These are phyloP conservation scores for Friedmanniomyces endolithicus DNA, from an alignment of 495 filamentous ascomycete genomes.

Conservation along the genomic window DNA sequence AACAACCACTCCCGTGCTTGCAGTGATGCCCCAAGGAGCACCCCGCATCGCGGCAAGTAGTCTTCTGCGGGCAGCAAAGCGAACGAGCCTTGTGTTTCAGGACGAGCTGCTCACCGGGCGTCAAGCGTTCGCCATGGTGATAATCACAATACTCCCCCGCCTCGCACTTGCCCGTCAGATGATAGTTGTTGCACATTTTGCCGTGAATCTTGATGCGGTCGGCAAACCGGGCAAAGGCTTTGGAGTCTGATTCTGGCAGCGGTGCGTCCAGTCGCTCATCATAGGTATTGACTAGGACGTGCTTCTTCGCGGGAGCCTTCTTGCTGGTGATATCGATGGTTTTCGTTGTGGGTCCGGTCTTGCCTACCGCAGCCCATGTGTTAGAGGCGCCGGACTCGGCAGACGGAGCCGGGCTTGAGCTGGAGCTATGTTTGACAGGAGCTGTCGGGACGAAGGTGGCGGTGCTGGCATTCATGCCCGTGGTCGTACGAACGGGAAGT, in stretches of 20 bases:
- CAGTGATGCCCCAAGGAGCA: conserved; percentile 25
- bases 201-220: conserved; percentile 19
- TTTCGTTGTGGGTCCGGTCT: conserved; percentile 18
- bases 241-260: conserved; percentile 20
- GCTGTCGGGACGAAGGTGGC: background rate
- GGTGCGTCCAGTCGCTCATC: conserved; percentile 26
- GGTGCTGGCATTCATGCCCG: background rate
- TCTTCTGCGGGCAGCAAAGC: conserved; percentile 14
- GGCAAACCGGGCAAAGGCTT: conserved; percentile 19
- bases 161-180: conserved; percentile 27
- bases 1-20: conserved; percentile 2
- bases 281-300: conserved; percentile 24
- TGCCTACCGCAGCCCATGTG: conserved; percentile 28
- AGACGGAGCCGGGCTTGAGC: conserved; percentile 12
- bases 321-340: conserved; percentile 24
- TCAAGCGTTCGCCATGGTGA: conserved; percentile 25
- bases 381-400: conserved; percentile 2
- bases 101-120: conserved; percentile 22
- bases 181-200: conserved; percentile 30
- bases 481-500: background rate
- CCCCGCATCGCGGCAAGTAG: conserved; percentile 22
- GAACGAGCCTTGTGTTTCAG: conserved; percentile 25
- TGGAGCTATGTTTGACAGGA: background rate
- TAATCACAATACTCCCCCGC: conserved; percentile 24
- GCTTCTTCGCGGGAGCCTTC: conserved; percentile 17